These are phyloP conservation scores for Cyberlindnera nakhonratchasimensis DNA, from an alignment of 805 yeast species.

Conservation along the genomic window DNA sequence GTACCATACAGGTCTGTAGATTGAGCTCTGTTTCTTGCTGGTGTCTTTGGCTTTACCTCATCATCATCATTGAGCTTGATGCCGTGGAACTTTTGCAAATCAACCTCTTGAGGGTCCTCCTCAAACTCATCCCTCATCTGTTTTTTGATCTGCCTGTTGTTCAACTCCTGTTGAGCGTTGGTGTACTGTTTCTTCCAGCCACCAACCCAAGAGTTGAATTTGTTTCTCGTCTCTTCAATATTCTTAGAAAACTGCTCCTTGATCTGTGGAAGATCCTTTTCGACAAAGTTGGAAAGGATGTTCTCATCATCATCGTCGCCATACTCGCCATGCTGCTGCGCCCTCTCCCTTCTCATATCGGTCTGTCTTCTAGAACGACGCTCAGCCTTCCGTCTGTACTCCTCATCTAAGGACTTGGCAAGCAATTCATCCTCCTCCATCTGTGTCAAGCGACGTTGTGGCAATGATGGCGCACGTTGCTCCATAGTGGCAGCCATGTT, in stretches of 20 bases:
- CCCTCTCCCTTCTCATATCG: constrained; percentile 12
- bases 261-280: constrained; percentile 53
- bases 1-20: constrained; percentile 28
- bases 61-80: constrained; percentile 39
- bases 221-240: constrained; percentile 73
- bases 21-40: constrained; percentile 32
- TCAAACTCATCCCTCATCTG: constrained; percentile 35
- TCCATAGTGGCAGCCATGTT: constrained; percentile 26
- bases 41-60: constrained; percentile 22
- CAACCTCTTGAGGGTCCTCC: constrained; percentile 53
- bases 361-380: constrained; percentile 30
- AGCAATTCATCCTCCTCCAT: constrained; percentile 71
- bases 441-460: constrained; percentile 33
- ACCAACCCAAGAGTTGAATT: constrained; percentile 65
- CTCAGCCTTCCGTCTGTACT: constrained; percentile 39
- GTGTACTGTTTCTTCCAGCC: constrained; percentile 29
- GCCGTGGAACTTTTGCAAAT: constrained; percentile 45
- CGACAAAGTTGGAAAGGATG: constrained; percentile 54
- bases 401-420: constrained; percentile 76
- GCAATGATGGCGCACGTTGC: constrained; percentile 23
- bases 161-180: constrained; percentile 18
- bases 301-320: constrained; percentile 42
- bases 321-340: constrained; percentile 11
- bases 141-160: constrained; percentile 24
- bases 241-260: constrained; percentile 69